These are phyloP conservation scores for Claviceps sp. DNA, from an alignment of 2,329 filamentous ascomycete genomes.

Conservation along the genomic window DNA sequence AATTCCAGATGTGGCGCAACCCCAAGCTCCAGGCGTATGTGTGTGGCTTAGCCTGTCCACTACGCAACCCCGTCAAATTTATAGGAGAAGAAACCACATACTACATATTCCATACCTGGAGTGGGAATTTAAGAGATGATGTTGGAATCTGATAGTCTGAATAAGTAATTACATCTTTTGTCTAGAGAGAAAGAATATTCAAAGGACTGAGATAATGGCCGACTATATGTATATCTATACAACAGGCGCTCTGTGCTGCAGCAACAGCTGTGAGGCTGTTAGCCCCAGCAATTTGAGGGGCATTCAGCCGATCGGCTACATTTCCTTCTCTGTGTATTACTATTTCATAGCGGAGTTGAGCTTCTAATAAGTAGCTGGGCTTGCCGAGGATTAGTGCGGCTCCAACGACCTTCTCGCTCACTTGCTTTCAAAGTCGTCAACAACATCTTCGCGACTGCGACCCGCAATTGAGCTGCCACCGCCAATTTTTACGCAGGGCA, in stretches of 20 bases:
- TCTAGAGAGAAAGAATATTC: too few relatives aligned
- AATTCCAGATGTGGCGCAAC: conserved; percentile 18
- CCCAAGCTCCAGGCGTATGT: conserved; percentile 2
- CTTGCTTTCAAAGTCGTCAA: not conserved
- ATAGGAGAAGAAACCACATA: not conserved
- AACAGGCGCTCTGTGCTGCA: too few relatives aligned
- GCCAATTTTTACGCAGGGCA: conserved; percentile 7
- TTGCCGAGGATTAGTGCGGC: not conserved
- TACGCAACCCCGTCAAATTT: not conserved
- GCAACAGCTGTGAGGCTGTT: too few relatives aligned
- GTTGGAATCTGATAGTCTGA: too few relatives aligned
- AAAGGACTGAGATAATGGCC: not conserved
- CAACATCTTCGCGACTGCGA: not conserved
- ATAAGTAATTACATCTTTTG: too few relatives aligned
- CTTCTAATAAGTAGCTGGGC: not conserved
- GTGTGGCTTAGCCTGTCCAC: conserved; percentile 17
- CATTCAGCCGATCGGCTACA: too few relatives aligned
- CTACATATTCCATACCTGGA: too few relatives aligned
- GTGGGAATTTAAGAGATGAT: too few relatives aligned
- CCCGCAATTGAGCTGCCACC: not conserved
- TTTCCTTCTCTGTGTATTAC: too few relatives aligned
- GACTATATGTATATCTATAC: not conserved
- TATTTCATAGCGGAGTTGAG: not conserved
- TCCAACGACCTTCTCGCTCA: not conserved
- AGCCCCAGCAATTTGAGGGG: too few relatives aligned